Conservation (phyloP, 805 yeast genomes). For the Pichia paraexigua region DNA sequence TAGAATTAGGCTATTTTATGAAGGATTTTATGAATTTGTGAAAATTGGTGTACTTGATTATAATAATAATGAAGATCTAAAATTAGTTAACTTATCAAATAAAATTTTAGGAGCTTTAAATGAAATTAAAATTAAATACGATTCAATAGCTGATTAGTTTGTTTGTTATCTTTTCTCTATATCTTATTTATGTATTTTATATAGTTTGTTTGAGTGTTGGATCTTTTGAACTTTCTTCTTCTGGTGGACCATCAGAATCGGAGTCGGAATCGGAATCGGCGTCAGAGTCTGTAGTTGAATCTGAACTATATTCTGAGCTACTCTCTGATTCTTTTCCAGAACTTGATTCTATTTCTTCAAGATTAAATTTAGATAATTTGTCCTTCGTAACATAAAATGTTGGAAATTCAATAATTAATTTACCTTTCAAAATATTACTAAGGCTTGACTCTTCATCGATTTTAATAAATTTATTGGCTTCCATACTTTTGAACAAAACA, state of each 20-base stretch:
- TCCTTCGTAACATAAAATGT: constrained; percentile 40
- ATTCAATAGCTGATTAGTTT: constrained; percentile 9
- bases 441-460: neutral
- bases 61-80: constrained; percentile 44
- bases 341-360: neutral
- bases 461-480: neutral
- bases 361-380: neutral
- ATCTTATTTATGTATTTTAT: neutral
- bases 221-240: constrained; percentile 16
- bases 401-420: constrained; percentile 71
- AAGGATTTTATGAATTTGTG: constrained; percentile 44
- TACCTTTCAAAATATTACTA: constrained; percentile 40
- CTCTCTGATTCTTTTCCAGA: neutral
- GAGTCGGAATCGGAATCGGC: constrained; percentile 9
- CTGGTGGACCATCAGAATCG: constrained; percentile 18
- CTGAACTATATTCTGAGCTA: neutral
- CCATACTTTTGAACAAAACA: constrained; percentile 31
- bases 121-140: constrained; percentile 15
- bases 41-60: constrained; percentile 40
- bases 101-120: constrained; percentile 12
- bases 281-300: constrained; percentile 4
- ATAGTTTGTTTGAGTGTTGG: neutral
- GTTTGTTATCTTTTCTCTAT: neutral
- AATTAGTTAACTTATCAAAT: constrained; percentile 15
- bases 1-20: constrained; percentile 45